Evolutionary conservation across 2,329 filamentous ascomycete species (phyloP).

Genomic region (Penicillium corylophilum): DNA sequence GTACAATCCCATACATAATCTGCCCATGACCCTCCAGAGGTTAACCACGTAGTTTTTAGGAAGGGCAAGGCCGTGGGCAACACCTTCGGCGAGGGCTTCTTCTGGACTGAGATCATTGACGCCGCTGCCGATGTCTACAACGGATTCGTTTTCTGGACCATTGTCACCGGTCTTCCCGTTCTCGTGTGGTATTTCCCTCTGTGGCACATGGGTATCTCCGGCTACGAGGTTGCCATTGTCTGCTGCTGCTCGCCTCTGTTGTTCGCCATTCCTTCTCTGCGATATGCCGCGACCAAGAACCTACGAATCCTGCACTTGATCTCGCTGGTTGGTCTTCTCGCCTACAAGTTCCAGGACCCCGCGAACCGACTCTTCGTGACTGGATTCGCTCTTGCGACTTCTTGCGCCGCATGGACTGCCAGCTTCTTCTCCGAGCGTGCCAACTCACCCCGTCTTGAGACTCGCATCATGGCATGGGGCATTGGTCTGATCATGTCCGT

Average conservation of each 20-base stretch:
- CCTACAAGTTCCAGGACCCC: conserved; percentile 73
- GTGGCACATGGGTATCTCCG: conserved; percentile 98
- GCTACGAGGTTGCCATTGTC: conserved; percentile 89
- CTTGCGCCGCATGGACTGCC: conserved; percentile 80
- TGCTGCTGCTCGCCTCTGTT: conserved; percentile 77
- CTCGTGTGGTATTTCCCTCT: conserved; percentile 97
- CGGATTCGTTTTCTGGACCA: conserved; percentile 96
- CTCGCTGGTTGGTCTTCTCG: conserved; percentile 73
- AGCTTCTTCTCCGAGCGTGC: conserved; percentile 75
- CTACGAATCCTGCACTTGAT: conserved; percentile 70
- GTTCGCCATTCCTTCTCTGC: conserved; percentile 68
- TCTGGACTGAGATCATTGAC: conserved; percentile 72
- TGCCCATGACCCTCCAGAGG: conserved; percentile 7
- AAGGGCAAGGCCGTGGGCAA: conserved; percentile 72
- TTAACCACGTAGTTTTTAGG: conserved; percentile 49
- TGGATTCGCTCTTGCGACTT: conserved; percentile 75
- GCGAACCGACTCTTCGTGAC: conserved; percentile 75
- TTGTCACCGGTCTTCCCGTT: conserved; percentile 83
- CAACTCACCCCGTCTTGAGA: conserved; percentile 74
- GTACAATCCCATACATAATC: conserved; percentile 41
- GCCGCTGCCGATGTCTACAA: conserved; percentile 87
- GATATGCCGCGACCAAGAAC: conserved; percentile 67
- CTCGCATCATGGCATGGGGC: conserved; percentile 75
- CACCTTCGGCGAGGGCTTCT: conserved; percentile 70
- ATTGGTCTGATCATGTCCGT: conserved; percentile 82